Conservation (phyloP, 2,329 filamentous ascomycete genomes). For the Cyphellophora attinorum region DNA sequence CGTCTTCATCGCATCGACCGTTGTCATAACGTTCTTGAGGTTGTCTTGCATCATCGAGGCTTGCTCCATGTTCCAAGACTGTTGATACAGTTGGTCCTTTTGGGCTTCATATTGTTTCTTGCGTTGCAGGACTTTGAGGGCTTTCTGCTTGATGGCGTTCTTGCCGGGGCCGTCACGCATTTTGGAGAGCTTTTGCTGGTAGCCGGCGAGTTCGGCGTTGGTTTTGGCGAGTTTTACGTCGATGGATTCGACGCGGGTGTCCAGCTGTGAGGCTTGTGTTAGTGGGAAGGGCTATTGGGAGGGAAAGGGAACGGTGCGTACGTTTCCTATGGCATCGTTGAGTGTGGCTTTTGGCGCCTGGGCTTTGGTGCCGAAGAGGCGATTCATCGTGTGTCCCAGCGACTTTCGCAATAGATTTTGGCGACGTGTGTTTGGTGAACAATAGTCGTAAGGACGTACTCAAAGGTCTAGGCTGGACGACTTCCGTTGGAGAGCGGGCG, state of each 20-base stretch:
- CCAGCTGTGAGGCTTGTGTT: conserved; percentile 44
- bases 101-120: conserved; percentile 91
- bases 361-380: conserved; percentile 83
- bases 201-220: conserved; percentile 79
- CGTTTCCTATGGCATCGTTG: conserved; percentile 70
- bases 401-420: not conserved
- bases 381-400: conserved; percentile 62
- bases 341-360: conserved; percentile 85
- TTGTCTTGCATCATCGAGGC: conserved; percentile 98
- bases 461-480: too few species aligned
- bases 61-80: conserved; percentile 99
- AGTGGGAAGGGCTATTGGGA: conserved; percentile 7
- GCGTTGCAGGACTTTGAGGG: conserved; percentile 84
- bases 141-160: conserved; percentile 83
- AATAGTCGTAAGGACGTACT: too few species aligned
- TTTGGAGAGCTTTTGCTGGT: conserved; percentile 77
- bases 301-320: conserved; percentile 28
- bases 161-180: conserved; percentile 97
- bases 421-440: not conserved
- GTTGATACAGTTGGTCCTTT: conserved; percentile 84
- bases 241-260: conserved; percentile 72
- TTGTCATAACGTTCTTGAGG: conserved; percentile 96
- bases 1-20: conserved; percentile 93
- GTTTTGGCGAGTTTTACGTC: conserved; percentile 91
- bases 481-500: too few species aligned